phyloP scores from a whole-genome alignment of 768 basidiomycete species.

The Sutorius australiensis region DNA sequence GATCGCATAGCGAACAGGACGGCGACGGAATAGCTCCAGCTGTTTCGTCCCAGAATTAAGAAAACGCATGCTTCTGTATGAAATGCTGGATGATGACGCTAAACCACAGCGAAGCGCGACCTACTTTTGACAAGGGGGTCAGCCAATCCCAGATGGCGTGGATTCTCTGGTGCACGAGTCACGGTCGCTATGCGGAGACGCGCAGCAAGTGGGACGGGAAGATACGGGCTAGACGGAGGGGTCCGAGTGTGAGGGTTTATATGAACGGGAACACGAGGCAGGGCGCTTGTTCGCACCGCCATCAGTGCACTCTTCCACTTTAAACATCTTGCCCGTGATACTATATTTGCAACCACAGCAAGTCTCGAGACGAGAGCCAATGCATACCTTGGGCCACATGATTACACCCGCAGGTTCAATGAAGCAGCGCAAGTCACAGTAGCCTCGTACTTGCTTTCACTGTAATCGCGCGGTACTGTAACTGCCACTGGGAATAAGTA shows the following conservation, averaged over 20 bases:
- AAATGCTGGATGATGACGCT: background rate
- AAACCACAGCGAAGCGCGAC: background rate
- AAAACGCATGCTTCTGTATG: conserved; percentile 20
- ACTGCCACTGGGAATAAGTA: too few relatives aligned
- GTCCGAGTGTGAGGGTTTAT: background rate
- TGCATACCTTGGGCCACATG: background rate
- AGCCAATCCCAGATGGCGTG: too few relatives aligned
- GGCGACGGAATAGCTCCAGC: conserved; percentile 12
- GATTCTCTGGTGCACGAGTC: background rate
- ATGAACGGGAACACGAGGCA: conserved; percentile 1
- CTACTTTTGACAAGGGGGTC: background rate
- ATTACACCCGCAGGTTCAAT: background rate
- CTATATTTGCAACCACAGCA: background rate
- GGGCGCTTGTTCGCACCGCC: conserved; percentile 2
- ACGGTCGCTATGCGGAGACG: background rate
- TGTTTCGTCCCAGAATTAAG: conserved; percentile 16
- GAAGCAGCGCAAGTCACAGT: background rate
- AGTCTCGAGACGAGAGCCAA: background rate
- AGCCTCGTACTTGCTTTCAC: too few relatives aligned
- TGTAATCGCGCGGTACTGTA: too few relatives aligned
- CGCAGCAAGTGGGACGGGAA: background rate
- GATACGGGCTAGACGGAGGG: background rate
- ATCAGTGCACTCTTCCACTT: background rate
- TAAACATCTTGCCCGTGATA: background rate
- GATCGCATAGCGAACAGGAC: conserved; percentile 17